phyloP scores from a whole-genome alignment of 176 grass and related monocot genomes.

The Puya raimondii region DNA sequence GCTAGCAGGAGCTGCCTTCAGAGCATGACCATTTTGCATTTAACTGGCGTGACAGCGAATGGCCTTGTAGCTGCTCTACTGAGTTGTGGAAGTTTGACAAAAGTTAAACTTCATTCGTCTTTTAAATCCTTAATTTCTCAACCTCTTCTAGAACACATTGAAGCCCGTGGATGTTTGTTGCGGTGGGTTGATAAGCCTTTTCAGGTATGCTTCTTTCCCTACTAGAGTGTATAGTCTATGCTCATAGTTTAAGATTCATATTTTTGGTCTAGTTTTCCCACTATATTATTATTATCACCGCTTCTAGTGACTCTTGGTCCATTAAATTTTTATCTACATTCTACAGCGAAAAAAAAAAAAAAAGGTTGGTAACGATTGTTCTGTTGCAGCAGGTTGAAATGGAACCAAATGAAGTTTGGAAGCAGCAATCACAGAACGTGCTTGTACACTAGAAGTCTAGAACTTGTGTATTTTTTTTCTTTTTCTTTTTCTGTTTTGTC shows the following conservation, averaged over 20 bases:
- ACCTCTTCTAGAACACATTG: conserved; percentile 48
- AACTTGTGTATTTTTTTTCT: too few species aligned
- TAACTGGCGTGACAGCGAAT: conserved; percentile 49
- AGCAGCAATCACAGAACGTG: conserved; percentile 65
- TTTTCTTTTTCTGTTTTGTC: too few species aligned
- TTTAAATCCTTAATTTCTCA: conserved; percentile 52
- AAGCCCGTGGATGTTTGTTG: conserved; percentile 53
- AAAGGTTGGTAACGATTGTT: too few species aligned
- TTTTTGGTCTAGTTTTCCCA: too few species aligned
- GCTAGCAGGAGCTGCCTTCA: conserved; percentile 66
- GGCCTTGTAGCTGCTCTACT: conserved; percentile 56
- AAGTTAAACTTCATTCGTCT: conserved; percentile 64
- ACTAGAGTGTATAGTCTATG: background rate
- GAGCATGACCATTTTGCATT: conserved; percentile 70
- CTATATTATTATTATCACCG: background rate
- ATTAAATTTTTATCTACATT: too few species aligned
- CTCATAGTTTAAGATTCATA: background rate
- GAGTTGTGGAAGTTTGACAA: conserved; percentile 57
- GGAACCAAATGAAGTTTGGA: conserved; percentile 78
- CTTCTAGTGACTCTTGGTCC: too few species aligned
- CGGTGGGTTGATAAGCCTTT: conserved; percentile 80
- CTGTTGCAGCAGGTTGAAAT: conserved; percentile 33
- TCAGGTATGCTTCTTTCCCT: conserved; percentile 34
- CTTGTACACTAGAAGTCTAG: conserved; percentile 29
- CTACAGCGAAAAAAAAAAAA: too few species aligned